These are phyloP conservation scores for Erythrobasidium hasegawianum DNA, from an alignment of 1,284 basidiomycete species.

Conservation along the genomic window DNA sequence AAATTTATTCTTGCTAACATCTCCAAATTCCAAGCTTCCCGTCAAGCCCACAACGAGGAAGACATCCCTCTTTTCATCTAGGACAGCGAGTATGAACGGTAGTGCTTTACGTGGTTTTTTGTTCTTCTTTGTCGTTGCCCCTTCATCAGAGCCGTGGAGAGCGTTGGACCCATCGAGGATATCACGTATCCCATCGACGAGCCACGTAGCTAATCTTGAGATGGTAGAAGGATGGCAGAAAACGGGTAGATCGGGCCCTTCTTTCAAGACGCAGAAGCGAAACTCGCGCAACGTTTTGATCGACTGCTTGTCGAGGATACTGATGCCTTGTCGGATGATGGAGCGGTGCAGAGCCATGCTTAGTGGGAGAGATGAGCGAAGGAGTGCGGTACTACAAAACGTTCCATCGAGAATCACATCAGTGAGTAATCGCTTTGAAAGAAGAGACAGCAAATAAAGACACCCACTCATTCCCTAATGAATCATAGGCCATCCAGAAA, in stretches of 20 bases:
- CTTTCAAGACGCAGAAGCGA: conserved; percentile 80
- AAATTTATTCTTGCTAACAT: conserved; percentile 87
- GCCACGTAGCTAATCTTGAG: conserved; percentile 82
- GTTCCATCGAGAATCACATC: too few species aligned
- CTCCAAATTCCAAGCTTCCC: conserved; percentile 81
- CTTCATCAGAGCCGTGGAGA: conserved; percentile 46
- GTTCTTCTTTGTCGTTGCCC: conserved; percentile 50
- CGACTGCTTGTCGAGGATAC: conserved; percentile 79
- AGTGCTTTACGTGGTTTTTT: conserved; percentile 62
- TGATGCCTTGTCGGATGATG: conserved; percentile 87
- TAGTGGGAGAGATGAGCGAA: conserved; percentile 73
- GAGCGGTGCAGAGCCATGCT: conserved; percentile 88
- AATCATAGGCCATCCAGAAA: conserved; percentile 90
- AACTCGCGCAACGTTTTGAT: conserved; percentile 63
- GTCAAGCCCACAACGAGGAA: conserved; percentile 91
- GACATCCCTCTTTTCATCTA: conserved; percentile 71
- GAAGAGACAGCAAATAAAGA: too few species aligned
- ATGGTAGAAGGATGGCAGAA: conserved; percentile 88
- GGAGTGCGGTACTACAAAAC: conserved; percentile 62
- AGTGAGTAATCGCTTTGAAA: too few species aligned
- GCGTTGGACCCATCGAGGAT: conserved; percentile 59
- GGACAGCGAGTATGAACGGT: conserved; percentile 87
- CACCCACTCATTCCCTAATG: conserved; percentile 72
- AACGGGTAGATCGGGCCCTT: conserved; percentile 84
- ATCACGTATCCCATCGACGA: conserved; percentile 88